A percentile compares a stretch with the other conserved stretches of the same genome.
These are phyloP conservation scores for Fusarium guadeloupense DNA, from an alignment of 2,329 filamentous ascomycete genomes.

Conservation along the genomic window DNA sequence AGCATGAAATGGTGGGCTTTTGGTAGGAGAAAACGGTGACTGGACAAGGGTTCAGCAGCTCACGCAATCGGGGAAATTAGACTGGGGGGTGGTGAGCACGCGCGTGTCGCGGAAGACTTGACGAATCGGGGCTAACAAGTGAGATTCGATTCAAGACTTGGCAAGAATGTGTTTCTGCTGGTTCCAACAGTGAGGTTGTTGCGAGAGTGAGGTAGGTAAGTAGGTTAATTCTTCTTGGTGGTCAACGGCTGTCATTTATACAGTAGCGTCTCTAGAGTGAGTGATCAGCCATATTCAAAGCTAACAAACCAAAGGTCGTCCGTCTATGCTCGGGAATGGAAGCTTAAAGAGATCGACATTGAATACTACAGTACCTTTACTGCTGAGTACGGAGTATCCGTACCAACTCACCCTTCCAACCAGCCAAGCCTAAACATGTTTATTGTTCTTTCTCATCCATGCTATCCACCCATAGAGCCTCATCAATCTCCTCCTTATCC, in stretches of 20 bases:
- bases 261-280: not conserved
- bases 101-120: slow-evolving; percentile 13
- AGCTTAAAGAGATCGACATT: slow-evolving; percentile 14
- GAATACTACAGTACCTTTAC: not conserved
- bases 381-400: too few relatives aligned
- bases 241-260: not conserved
- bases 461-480: not conserved
- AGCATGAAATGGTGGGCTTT: slow-evolving; percentile 3
- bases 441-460: not conserved
- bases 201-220: too few relatives aligned
- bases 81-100: slow-evolving; percentile 13
- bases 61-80: slow-evolving; percentile 35
- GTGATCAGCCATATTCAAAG: not conserved
- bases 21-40: slow-evolving; percentile 30
- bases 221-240: not conserved
- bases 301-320: not conserved
- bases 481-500: not conserved
- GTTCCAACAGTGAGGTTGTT: too few relatives aligned
- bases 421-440: slow-evolving; percentile 3
- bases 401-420: not conserved
- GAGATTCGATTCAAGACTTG: slow-evolving; percentile 25
- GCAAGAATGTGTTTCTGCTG: not conserved
- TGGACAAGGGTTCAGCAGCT: slow-evolving; percentile 12
- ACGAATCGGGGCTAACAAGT: slow-evolving; percentile 31
- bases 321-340: slow-evolving; percentile 2